Percentiles rank a stretch among this genome's conserved stretches.
These are phyloP conservation scores for Monilinia polystroma DNA, from an alignment of 2,329 filamentous ascomycete genomes.

Conservation along the genomic window DNA sequence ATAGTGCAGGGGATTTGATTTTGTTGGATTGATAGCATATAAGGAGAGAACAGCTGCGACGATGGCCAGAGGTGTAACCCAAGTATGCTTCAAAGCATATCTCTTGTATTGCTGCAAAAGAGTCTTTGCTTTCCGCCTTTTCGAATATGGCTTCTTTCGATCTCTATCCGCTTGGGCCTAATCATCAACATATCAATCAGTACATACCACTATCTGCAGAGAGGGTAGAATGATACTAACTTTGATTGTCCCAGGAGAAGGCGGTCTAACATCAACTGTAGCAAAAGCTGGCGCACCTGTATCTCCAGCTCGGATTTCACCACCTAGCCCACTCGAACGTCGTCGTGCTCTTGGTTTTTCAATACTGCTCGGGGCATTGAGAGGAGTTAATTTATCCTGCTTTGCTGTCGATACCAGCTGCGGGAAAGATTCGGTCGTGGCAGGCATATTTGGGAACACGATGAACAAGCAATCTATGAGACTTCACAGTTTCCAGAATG, in stretches of 20 bases:
- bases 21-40: conserved; percentile 73
- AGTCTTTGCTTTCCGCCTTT: conserved; percentile 40
- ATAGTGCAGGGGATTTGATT: conserved; percentile 74
- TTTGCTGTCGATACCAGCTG: conserved; percentile 19
- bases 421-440: conserved; percentile 27
- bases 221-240: conserved; percentile 24
- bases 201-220: background rate
- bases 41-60: conserved; percentile 60
- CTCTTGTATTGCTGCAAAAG: conserved; percentile 49
- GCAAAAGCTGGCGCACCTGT: conserved; percentile 51
- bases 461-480: background rate
- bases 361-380: conserved; percentile 24
- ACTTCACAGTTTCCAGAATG: background rate
- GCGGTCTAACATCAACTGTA: conserved; percentile 43
- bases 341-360: conserved; percentile 41
- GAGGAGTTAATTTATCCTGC: conserved; percentile 18
- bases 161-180: conserved; percentile 37
- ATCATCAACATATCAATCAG: background rate
- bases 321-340: conserved; percentile 50
- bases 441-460: conserved; percentile 19
- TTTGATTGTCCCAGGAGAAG: conserved; percentile 34
- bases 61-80: conserved; percentile 65
- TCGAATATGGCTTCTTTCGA: conserved; percentile 39
- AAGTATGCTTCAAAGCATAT: conserved; percentile 56
- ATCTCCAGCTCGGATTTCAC: conserved; percentile 51